Conservation (phyloP, 352 stramenopile species). For the Pythium rhizo-oryzae region DNA sequence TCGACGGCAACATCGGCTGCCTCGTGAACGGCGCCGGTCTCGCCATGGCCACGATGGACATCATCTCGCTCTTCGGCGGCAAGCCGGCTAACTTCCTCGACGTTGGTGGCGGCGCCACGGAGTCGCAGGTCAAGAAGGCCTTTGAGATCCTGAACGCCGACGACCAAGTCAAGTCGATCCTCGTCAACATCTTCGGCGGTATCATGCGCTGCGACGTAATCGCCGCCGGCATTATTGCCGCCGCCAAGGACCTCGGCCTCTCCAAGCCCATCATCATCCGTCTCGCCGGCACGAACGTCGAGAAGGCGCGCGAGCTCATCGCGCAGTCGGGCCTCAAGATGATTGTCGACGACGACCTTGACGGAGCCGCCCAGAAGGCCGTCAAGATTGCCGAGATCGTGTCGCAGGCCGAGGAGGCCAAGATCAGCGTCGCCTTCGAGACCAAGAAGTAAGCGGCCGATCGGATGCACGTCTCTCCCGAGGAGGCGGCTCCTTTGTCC, state of each 20-base stretch:
- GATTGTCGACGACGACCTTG: constrained; percentile 94
- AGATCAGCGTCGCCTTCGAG: constrained; percentile 77
- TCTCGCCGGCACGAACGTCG: constrained; percentile 98
- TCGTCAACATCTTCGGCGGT: constrained; percentile 99
- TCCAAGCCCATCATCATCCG: constrained; percentile 98
- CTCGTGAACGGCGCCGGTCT: constrained; percentile 99
- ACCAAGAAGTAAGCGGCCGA: constrained; percentile 26
- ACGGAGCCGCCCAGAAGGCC: constrained; percentile 95
- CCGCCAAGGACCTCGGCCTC: constrained; percentile 95
- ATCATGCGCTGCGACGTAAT: constrained; percentile 99
- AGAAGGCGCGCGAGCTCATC: constrained; percentile 94
- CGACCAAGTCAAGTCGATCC: constrained; percentile 96
- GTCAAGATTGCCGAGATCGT: constrained; percentile 91
- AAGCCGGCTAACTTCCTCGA: constrained; percentile 99
- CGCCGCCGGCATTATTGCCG: constrained; percentile 95
- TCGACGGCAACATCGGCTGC: constrained; percentile 99
- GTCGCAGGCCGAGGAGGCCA: constrained; percentile 65
- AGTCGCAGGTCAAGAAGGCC: constrained; percentile 90
- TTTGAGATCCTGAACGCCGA: constrained; percentile 91
- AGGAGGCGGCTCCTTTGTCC: too few species aligned
- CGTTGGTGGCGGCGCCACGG: constrained; percentile 95
- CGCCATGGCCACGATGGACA: constrained; percentile 99
- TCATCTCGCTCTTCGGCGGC: constrained; percentile 98
- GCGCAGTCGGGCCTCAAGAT: constrained; percentile 93
- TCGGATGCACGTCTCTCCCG: neutral